Evolutionary conservation across 2,329 filamentous ascomycete genomes (phyloP).

Genomic region (Aspergillus costaricaensis): DNA sequence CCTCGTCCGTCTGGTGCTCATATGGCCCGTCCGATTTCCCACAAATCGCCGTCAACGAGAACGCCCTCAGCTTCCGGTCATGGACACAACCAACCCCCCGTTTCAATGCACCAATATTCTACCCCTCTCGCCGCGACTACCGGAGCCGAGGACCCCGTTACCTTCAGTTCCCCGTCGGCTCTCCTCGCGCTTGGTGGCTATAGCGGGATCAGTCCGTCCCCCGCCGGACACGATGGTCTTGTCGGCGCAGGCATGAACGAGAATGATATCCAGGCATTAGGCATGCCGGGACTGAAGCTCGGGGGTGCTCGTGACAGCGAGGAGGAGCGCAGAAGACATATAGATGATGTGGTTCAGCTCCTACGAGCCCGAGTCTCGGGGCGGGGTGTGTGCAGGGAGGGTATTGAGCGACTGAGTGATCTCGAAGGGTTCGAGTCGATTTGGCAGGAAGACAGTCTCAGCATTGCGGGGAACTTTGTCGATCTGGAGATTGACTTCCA

Average conservation of each 20-base stretch:
- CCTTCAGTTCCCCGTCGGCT: conserved; percentile 49
- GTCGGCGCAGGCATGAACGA: conserved; percentile 41
- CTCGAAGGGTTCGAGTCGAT: conserved; percentile 50
- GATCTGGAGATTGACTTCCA: conserved; percentile 51
- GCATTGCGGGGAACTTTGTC: conserved; percentile 49
- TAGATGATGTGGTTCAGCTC: conserved; percentile 44
- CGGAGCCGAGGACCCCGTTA: conserved; percentile 44
- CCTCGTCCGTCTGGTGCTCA: conserved; percentile 45
- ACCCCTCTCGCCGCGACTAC: conserved; percentile 44
- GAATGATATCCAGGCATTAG: conserved; percentile 41
- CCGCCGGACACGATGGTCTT: conserved; percentile 40
- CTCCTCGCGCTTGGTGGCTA: conserved; percentile 47
- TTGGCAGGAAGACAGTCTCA: conserved; percentile 50
- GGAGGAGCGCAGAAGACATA: conserved; percentile 43
- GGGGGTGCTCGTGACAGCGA: conserved; percentile 42
- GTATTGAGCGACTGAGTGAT: conserved; percentile 44
- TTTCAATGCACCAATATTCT: conserved; percentile 45
- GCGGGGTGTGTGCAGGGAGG: conserved; percentile 46
- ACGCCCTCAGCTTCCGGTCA: conserved; percentile 46
- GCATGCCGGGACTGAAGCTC: conserved; percentile 42
- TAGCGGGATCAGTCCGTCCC: conserved; percentile 44
- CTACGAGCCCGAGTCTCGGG: conserved; percentile 45
- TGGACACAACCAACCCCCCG: conserved; percentile 37
- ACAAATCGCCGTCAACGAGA: conserved; percentile 49
- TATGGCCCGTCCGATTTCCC: conserved; percentile 43